Evolutionary conservation across 345 rosid species (phyloP).

Genomic region (Clausena lansium): DNA sequence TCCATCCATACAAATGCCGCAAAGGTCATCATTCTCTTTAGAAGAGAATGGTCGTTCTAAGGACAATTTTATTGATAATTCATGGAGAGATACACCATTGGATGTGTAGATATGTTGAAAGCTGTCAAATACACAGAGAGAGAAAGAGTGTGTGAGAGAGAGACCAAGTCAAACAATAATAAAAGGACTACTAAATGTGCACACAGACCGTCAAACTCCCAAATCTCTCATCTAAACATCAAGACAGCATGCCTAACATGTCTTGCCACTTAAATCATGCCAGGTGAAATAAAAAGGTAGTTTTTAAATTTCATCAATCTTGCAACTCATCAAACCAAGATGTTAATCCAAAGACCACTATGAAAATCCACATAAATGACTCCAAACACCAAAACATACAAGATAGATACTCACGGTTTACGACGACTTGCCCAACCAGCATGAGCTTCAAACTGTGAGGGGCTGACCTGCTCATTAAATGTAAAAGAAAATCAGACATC

Average conservation of each 20-base stretch:
- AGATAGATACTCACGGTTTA: conserved; percentile 70
- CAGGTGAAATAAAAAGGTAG: background rate
- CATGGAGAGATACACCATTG: conserved; percentile 98
- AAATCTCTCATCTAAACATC: background rate
- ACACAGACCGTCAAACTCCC: background rate
- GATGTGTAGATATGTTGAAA: conserved; percentile 91
- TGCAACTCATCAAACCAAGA: background rate
- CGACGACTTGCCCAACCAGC: conserved; percentile 93
- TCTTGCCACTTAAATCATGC: conserved; percentile 1
- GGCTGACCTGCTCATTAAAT: conserved; percentile 66
- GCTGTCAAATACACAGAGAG: conserved; percentile 36
- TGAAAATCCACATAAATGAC: conserved; percentile 3
- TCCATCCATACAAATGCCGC: conserved; percentile 80
- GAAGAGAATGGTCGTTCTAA: conserved; percentile 52
- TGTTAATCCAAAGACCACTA: background rate
- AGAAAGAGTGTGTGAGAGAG: background rate
- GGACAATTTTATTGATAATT: conserved; percentile 63
- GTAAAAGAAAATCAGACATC: conserved; percentile 20
- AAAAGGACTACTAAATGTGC: background rate
- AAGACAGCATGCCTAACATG: background rate
- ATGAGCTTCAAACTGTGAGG: conserved; percentile 94
- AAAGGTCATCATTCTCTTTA: conserved; percentile 79
- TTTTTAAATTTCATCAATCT: background rate
- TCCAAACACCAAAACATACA: background rate
- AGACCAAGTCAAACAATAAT: background rate